Evolutionary conservation across 345 rosid genomes (phyloP).

Genomic region (Syzygium grande): DNA sequence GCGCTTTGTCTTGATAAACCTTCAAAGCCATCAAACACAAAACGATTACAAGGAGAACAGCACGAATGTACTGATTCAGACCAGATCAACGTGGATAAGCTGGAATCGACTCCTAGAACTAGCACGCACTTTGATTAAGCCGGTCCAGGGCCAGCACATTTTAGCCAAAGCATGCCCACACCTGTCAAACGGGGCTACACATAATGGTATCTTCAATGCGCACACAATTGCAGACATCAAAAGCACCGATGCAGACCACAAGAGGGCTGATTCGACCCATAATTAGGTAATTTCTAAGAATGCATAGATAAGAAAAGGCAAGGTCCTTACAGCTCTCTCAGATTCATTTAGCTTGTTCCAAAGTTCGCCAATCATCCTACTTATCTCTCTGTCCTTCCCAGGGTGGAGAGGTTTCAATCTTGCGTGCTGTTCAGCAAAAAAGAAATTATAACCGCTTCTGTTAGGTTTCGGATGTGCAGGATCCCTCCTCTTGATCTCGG

Average conservation of each 20-base stretch:
- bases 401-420: conserved; percentile 88
- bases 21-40: conserved; percentile 8
- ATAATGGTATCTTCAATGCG: not conserved
- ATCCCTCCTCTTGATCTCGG: conserved; percentile 84
- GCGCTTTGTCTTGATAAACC: conserved; percentile 81
- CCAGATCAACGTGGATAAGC: not conserved
- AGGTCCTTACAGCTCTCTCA: conserved; percentile 45
- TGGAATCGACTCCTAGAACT: not conserved
- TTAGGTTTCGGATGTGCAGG: conserved; percentile 94
- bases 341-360: conserved; percentile 74
- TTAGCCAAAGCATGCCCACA: not conserved
- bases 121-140: not conserved
- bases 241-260: not conserved
- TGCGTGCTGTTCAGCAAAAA: conserved; percentile 92
- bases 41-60: not conserved
- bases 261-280: not conserved
- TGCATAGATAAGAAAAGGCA: not conserved
- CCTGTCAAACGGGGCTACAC: not conserved
- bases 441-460: conserved; percentile 93
- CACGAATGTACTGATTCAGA: not conserved
- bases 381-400: conserved; percentile 91
- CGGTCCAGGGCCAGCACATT: not conserved
- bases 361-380: conserved; percentile 87
- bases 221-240: not conserved
- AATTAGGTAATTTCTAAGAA: not conserved